Conservation (phyloP, 139 green algal genomes). For the Chlorella sp. region DNA sequence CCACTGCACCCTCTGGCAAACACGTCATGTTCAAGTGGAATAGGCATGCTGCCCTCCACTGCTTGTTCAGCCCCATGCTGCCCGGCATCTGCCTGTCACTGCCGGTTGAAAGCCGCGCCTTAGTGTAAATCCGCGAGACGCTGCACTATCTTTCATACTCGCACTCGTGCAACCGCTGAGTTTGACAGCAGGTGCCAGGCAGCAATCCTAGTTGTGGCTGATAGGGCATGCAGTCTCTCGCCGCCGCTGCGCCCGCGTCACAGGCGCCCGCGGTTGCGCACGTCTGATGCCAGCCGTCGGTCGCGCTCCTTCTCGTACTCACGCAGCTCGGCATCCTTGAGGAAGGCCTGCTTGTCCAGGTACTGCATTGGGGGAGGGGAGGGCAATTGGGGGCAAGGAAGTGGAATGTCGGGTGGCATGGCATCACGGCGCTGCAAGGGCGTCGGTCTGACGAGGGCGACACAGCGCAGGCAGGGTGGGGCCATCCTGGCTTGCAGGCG, state of each 20-base stretch:
- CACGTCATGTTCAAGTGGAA: too few species aligned
- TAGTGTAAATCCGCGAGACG: too few species aligned
- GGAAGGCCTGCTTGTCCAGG: conserved; percentile 87
- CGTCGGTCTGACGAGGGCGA: not conserved
- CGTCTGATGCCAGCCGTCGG: conserved; percentile 65
- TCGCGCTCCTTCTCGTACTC: conserved; percentile 92
- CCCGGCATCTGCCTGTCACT: too few species aligned
- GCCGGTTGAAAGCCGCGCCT: too few species aligned
- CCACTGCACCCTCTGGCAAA: too few species aligned
- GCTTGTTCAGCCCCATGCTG: too few species aligned
- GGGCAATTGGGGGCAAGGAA: not conserved
- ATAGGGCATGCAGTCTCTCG: too few species aligned
- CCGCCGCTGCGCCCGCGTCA: conserved; percentile 16
- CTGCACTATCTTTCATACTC: not conserved
- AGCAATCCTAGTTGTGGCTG: not conserved
- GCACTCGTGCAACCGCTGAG: too few species aligned
- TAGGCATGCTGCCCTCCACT: too few species aligned
- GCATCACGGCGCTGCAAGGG: not conserved
- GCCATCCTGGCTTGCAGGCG: not conserved
- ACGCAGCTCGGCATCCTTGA: conserved; percentile 80
- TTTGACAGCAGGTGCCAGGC: not conserved
- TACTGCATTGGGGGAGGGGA: conserved; percentile 47
- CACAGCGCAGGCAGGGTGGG: not conserved
- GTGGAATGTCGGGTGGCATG: not conserved
- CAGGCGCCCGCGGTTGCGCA: conserved; percentile 58